Evolutionary conservation across 2,329 filamentous ascomycete species (phyloP), one percentile per base, ranked within the genome.

Genomic region (Colletotrichum kahawae): DNA sequence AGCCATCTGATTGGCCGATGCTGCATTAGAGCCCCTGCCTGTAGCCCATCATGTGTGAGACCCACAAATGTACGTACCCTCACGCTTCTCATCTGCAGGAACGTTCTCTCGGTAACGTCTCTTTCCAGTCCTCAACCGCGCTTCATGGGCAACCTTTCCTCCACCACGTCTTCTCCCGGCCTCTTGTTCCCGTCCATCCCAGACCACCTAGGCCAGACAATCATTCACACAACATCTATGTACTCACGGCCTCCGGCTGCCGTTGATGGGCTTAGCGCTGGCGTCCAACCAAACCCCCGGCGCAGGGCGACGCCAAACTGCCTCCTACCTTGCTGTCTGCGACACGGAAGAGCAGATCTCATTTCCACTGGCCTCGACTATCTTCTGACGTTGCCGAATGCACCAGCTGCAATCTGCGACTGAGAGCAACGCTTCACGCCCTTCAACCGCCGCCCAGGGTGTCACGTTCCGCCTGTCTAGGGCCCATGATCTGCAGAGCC

Each of bases 41-140:
- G 21, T 51, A 4, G 10, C 43, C n/a, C 43, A 4, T 51, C 43
- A 12, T 48, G 16, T 24, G 24, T n/a, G n/a, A 62, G 51, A 63
- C 56, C 43, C 43, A n/a, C 43, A 21, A 12, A 51, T n/a, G 57
- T 68, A 73, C 73, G 73, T 75, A 24, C 29, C 34, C 10, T 21
- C 10, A 51, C 43, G 43, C 43, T 21, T 60, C 12, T 48, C 56
- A 59, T 57, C 38, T 68, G 69, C 69, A 72, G 63, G 69, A 72
- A 75, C 73, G 69, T 64, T 68, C 73, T 75, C 73, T 75, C 73
- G 73, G 73, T 73, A 73, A 68, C 63, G 63, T 64, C 69, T 59
- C 64, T 59, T 75, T 72, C 69, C 63, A 64, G 18, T 43, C 27
- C 68, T 71, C 36, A 67, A 43, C 68, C n/a, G 38, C 63, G 57